Evolutionary conservation across 2,329 filamentous ascomycete species (phyloP).

Genomic region (Monilinia fructicola): DNA sequence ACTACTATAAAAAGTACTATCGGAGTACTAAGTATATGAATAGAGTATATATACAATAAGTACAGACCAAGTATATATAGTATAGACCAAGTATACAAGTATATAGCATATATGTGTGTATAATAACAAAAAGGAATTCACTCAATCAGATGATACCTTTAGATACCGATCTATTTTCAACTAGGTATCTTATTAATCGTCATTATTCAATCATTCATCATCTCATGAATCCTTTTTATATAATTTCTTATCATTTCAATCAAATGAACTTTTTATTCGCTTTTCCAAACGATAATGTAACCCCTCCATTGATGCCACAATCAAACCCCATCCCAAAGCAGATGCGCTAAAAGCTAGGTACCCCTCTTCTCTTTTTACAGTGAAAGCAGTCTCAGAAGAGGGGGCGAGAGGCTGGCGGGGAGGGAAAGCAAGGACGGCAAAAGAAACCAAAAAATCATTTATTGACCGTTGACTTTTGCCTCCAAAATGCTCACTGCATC

Average conservation of each 20-base stretch:
- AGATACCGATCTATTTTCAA: too few relatives aligned
- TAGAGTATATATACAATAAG: too few relatives aligned
- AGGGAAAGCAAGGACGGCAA: not conserved
- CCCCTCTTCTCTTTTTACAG: slow-evolving; percentile 6
- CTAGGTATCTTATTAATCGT: not conserved
- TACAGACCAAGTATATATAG: too few relatives aligned
- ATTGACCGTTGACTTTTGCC: slow-evolving; percentile 44
- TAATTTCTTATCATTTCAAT: not conserved
- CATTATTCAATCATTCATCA: not conserved
- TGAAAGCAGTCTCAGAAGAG: slow-evolving; percentile 1
- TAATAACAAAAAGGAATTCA: not conserved
- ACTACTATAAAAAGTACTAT: too few relatives aligned
- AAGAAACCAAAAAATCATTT: slow-evolving; percentile 22
- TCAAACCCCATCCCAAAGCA: not conserved
- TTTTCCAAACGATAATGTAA: not conserved
- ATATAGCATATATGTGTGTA: too few relatives aligned
- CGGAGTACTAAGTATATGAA: too few relatives aligned
- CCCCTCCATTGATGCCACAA: not conserved
- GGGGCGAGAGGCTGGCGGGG: too few relatives aligned
- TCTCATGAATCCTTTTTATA: too few relatives aligned
- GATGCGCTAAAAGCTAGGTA: slow-evolving; percentile 6
- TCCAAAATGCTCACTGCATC: slow-evolving; percentile 44
- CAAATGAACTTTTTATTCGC: slow-evolving; percentile 12
- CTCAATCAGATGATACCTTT: not conserved
- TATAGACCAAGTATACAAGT: too few relatives aligned